A percentile compares a stretch with the other conserved stretches of the same genome.
Conservation (phyloP, 2,329 filamentous ascomycete species). For the Verticillium dahliae region DNA sequence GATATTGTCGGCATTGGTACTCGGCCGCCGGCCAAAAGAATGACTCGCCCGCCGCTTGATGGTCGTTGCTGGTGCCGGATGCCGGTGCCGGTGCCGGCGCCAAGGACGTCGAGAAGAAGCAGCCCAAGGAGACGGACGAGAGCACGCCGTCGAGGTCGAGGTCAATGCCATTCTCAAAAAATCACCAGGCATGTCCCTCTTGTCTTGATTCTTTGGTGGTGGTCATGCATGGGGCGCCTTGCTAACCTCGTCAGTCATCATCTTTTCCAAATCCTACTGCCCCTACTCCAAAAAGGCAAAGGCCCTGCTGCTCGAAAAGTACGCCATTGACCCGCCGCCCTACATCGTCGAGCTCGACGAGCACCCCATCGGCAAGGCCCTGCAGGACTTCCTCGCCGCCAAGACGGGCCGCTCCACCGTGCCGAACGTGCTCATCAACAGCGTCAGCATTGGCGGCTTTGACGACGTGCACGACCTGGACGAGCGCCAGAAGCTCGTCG, state of each 20-base stretch:
- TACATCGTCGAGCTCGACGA: constrained; percentile 86
- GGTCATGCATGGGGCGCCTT: constrained; percentile 2
- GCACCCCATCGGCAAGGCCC: constrained; percentile 63
- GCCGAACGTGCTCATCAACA: constrained; percentile 85
- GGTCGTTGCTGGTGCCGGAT: too few species aligned
- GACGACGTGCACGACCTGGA: constrained; percentile 78
- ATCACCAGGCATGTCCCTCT: constrained; percentile 58
- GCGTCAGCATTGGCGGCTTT: constrained; percentile 81
- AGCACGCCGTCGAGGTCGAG: constrained; percentile 61
- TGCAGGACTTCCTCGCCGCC: constrained; percentile 66
- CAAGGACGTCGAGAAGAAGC: constrained; percentile 25
- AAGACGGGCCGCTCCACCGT: constrained; percentile 81
- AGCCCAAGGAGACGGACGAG: constrained; percentile 51
- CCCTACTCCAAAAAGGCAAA: constrained; percentile 83
- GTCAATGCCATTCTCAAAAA: constrained; percentile 76
- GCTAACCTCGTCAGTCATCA: constrained; percentile 58
- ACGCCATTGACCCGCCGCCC: constrained; percentile 74
- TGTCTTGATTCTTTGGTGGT: too few species aligned
- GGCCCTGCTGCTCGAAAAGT: constrained; percentile 73
- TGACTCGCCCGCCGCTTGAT: constrained; percentile 31
- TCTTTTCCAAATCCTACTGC: constrained; percentile 95
- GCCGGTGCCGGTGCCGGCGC: constrained; percentile 24
- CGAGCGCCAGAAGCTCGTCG: constrained; percentile 56
- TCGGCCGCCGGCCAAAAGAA: constrained; percentile 46
- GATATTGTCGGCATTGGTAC: constrained; percentile 51